A percentile compares a stretch with the other conserved stretches of the same genome.
These are phyloP conservation scores for Daldinia caldariorum DNA, from an alignment of 495 filamentous ascomycete genomes.

Conservation along the genomic window DNA sequence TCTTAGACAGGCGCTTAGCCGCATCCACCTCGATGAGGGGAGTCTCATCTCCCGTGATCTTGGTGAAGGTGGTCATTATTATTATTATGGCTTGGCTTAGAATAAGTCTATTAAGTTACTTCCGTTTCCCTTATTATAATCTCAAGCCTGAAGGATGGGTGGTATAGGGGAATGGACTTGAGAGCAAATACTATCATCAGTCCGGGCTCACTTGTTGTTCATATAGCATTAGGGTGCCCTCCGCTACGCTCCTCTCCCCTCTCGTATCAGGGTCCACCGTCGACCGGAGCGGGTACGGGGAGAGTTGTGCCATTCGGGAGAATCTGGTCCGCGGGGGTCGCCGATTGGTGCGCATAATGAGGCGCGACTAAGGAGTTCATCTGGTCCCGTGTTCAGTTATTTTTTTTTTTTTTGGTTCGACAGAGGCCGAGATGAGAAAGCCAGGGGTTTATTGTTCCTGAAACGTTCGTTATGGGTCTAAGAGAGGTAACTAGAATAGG, in stretches of 20 bases:
- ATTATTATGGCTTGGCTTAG: slow-evolving; percentile 52
- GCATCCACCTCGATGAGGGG: slow-evolving; percentile 70
- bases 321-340: slow-evolving; percentile 33
- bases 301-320: slow-evolving; percentile 36
- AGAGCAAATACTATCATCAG: not conserved
- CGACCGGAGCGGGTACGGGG: slow-evolving; percentile 33
- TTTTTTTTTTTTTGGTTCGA: too few species aligned
- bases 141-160: not conserved
- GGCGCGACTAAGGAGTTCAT: not conserved
- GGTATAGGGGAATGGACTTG: not conserved
- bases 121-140: not conserved
- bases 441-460: not conserved
- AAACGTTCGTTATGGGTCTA: too few species aligned
- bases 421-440: not conserved
- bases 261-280: slow-evolving; percentile 16
- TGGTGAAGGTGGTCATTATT: slow-evolving; percentile 76
- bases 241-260: slow-evolving; percentile 17
- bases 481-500: too few species aligned
- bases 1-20: slow-evolving; percentile 68
- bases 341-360: slow-evolving; percentile 46
- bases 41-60: slow-evolving; percentile 64
- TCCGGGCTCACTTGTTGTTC: slow-evolving; percentile 21
- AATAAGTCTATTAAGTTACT: not conserved
- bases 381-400: not conserved
- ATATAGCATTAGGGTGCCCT: not conserved